phyloP scores from a whole-genome alignment of 164 flowering plant genomes.

The Vitis vinifera region DNA sequence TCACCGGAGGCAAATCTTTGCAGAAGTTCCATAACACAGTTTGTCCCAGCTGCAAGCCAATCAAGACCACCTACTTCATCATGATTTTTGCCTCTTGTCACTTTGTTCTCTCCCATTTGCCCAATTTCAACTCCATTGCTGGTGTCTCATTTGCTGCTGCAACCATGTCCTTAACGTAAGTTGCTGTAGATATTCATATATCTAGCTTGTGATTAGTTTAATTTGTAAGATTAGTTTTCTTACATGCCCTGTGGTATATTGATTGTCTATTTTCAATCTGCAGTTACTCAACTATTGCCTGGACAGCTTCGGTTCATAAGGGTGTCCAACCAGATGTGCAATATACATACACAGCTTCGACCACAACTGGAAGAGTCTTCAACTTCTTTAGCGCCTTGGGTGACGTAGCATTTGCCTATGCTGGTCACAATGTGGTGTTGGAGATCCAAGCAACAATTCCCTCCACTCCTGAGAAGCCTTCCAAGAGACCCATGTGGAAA shows the following conservation, averaged over 20 bases:
- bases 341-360: slow-evolving; percentile 25
- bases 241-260: slow-evolving; percentile 10
- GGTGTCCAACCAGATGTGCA: slow-evolving; percentile 36
- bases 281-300: slow-evolving; percentile 56
- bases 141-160: slow-evolving; percentile 52
- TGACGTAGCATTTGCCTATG: slow-evolving; percentile 56
- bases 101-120: slow-evolving; percentile 44
- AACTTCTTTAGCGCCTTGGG: slow-evolving; percentile 49
- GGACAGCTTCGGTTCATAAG: slow-evolving; percentile 29
- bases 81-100: slow-evolving; percentile 44
- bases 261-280: slow-evolving; percentile 1
- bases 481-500: slow-evolving; percentile 58
- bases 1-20: slow-evolving; percentile 53
- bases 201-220: too few species aligned
- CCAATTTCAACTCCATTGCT: slow-evolving; percentile 54
- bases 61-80: slow-evolving; percentile 38
- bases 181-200: too few species aligned
- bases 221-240: too few species aligned
- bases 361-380: slow-evolving; percentile 15
- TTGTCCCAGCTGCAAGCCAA: slow-evolving; percentile 29
- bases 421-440: slow-evolving; percentile 62
- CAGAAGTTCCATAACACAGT: slow-evolving; percentile 35
- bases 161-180: slow-evolving; percentile 41
- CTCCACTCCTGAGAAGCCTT: slow-evolving; percentile 54
- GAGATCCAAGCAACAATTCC: slow-evolving; percentile 66